phyloP scores from a whole-genome alignment of 2,329 filamentous ascomycete species.

The Trichoderma cornu-damae region DNA sequence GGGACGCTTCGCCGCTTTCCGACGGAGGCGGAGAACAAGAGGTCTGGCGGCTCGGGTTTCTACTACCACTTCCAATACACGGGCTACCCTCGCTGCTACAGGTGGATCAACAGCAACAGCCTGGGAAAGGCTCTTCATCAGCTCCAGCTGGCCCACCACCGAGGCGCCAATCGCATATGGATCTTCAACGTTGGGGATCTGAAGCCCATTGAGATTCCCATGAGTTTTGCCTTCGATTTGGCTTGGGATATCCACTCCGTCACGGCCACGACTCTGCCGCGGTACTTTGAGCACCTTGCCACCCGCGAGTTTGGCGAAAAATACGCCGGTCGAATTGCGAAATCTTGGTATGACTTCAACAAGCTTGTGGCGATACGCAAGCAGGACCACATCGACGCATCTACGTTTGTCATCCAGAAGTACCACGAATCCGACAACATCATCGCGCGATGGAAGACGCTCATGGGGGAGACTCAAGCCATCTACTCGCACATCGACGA shows the following conservation, averaged over 20 bases:
- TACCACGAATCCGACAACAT: slow-evolving; percentile 56
- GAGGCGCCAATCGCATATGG: slow-evolving; percentile 51
- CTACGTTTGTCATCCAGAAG: slow-evolving; percentile 53
- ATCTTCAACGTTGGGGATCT: slow-evolving; percentile 59
- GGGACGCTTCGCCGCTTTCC: slow-evolving; percentile 56
- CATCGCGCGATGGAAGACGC: slow-evolving; percentile 47
- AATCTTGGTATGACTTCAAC: slow-evolving; percentile 50
- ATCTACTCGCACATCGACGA: slow-evolving; percentile 41
- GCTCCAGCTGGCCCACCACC: slow-evolving; percentile 48
- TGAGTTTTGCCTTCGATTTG: slow-evolving; percentile 51
- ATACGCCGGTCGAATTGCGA: slow-evolving; percentile 42
- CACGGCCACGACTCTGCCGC: slow-evolving; percentile 34
- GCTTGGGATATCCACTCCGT: slow-evolving; percentile 51
- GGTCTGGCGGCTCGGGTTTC: slow-evolving; percentile 51
- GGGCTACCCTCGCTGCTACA: slow-evolving; percentile 55
- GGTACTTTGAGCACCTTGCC: slow-evolving; percentile 45
- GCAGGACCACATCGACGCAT: slow-evolving; percentile 54
- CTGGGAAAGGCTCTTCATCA: slow-evolving; percentile 46
- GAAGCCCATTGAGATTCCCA: slow-evolving; percentile 53
- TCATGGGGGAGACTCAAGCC: slow-evolving; percentile 41
- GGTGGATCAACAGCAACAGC: slow-evolving; percentile 59
- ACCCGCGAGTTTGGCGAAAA: slow-evolving; percentile 46
- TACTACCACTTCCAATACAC: slow-evolving; percentile 59
- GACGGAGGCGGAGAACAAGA: slow-evolving; percentile 44
- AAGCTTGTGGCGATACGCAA: slow-evolving; percentile 48